A percentile compares a stretch with the other conserved stretches of the same genome.
phyloP scores from a whole-genome alignment of 2,329 filamentous ascomycete genomes.

The Trichoderma sp. region DNA sequence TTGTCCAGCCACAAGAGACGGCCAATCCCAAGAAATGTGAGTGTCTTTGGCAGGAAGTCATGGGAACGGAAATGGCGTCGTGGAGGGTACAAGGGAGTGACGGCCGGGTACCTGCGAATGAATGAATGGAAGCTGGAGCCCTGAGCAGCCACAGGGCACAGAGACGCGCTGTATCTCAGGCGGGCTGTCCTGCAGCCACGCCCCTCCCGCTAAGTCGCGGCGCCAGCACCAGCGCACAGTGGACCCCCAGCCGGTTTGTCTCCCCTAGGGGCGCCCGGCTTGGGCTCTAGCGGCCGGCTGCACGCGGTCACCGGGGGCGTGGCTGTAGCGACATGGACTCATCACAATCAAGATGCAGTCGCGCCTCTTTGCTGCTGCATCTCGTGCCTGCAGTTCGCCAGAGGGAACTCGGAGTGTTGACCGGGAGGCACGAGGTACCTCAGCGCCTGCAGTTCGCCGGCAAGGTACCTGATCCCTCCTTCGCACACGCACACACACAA shows the following conservation, averaged over 20 bases:
- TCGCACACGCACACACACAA: conserved; percentile 4
- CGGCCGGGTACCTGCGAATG: too few species aligned
- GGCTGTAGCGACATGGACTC: conserved; percentile 22
- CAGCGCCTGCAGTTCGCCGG: too few species aligned
- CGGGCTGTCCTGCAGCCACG: conserved; percentile 3
- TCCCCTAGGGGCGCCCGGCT: conserved; percentile 18
- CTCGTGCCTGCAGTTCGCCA: conserved; percentile 11
- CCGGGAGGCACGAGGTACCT: too few species aligned
- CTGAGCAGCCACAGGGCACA: not conserved
- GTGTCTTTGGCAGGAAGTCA: too few species aligned
- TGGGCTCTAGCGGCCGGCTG: conserved; percentile 19
- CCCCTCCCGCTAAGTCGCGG: conserved; percentile 12
- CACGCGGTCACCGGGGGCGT: conserved; percentile 17
- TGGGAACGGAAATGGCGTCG: too few species aligned
- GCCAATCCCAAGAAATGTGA: too few species aligned
- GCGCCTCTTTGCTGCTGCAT: conserved; percentile 17
- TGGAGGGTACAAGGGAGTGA: too few species aligned
- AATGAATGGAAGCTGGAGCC: too few species aligned
- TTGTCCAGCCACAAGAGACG: too few species aligned
- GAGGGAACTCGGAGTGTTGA: too few species aligned
- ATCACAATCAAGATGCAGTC: conserved; percentile 13
- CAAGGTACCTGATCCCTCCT: too few species aligned
- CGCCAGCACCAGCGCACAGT: conserved; percentile 5
- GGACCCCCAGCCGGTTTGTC: not conserved
- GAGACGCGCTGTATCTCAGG: too few species aligned